These are phyloP conservation scores for Macadamia integrifolia DNA, from an alignment of 164 flowering plant genomes.

Conservation along the genomic window DNA sequence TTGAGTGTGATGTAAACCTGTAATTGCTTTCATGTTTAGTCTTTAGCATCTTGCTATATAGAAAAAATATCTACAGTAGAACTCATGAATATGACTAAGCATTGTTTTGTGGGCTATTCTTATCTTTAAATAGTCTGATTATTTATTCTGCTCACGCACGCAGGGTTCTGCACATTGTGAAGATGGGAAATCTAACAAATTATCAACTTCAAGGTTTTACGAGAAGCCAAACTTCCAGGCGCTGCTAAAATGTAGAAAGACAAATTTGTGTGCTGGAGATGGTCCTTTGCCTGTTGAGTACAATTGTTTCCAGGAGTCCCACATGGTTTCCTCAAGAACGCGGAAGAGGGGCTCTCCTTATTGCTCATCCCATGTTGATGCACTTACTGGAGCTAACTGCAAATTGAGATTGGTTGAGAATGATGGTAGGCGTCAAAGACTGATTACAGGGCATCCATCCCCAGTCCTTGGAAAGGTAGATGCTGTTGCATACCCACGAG, in stretches of 20 bases:
- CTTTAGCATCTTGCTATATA: not conserved
- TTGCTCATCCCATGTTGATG: slow-evolving; percentile 23
- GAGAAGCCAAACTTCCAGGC: slow-evolving; percentile 12
- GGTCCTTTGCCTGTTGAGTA: slow-evolving; percentile 10
- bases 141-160: slow-evolving; percentile 7
- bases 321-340: slow-evolving; percentile 21
- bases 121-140: not conserved
- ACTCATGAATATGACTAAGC: slow-evolving; percentile 1
- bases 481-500: slow-evolving; percentile 47
- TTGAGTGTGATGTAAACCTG: not conserved
- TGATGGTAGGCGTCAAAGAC: slow-evolving; percentile 24
- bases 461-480: slow-evolving; percentile 42
- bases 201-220: slow-evolving; percentile 13
- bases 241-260: slow-evolving; percentile 12
- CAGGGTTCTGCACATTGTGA: slow-evolving; percentile 37
- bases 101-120: not conserved
- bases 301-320: slow-evolving; percentile 18
- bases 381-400: slow-evolving; percentile 14
- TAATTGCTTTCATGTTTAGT: not conserved
- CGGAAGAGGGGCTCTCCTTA: slow-evolving; percentile 35
- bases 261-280: slow-evolving; percentile 15
- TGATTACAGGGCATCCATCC: slow-evolving; percentile 17
- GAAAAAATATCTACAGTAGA: not conserved
- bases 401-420: slow-evolving; percentile 36
- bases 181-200: slow-evolving; percentile 18